Evolutionary conservation across 306 rosid species (phyloP).

Genomic region (Cucurbita ficifolia): DNA sequence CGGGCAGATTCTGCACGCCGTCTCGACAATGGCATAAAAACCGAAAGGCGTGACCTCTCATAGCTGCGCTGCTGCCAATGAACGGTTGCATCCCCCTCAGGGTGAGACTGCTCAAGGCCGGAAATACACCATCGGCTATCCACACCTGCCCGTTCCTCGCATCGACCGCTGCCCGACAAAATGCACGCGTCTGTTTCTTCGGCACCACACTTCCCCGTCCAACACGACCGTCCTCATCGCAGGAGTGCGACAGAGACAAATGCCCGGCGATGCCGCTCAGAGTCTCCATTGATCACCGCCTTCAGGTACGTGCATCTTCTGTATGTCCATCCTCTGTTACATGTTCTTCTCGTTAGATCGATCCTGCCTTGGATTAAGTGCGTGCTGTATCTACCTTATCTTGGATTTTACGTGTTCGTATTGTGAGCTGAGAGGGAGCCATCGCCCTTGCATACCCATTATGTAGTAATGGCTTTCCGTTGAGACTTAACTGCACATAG

Average conservation of each 20-base stretch:
- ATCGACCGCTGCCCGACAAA: background rate
- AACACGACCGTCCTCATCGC: background rate
- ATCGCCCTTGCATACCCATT: constrained; percentile 7
- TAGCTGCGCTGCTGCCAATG: too few species aligned
- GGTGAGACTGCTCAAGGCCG: too few species aligned
- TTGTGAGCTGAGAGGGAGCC: too few species aligned
- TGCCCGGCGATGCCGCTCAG: constrained; percentile 9
- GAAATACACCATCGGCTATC: constrained; percentile 5
- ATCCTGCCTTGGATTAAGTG: background rate
- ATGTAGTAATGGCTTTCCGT: constrained; percentile 4
- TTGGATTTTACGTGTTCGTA: constrained; percentile 2
- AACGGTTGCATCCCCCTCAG: too few species aligned
- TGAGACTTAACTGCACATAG: constrained; percentile 10
- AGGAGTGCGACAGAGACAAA: background rate
- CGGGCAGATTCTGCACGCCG: constrained; percentile 13
- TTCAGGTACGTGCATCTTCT: constrained; percentile 7
- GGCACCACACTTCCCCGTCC: constrained; percentile 6
- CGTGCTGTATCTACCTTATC: background rate
- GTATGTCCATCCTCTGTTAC: constrained; percentile 1
- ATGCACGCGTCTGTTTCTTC: background rate
- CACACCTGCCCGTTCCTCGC: background rate
- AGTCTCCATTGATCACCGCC: constrained; percentile 7
- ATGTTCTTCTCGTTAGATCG: background rate
- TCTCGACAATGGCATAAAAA: constrained; percentile 6
- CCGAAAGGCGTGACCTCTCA: too few species aligned